Percentiles rank a stretch among this genome's conserved stretches.
Conservation (phyloP, 805 yeast species). For the Blastobotrys americana region DNA sequence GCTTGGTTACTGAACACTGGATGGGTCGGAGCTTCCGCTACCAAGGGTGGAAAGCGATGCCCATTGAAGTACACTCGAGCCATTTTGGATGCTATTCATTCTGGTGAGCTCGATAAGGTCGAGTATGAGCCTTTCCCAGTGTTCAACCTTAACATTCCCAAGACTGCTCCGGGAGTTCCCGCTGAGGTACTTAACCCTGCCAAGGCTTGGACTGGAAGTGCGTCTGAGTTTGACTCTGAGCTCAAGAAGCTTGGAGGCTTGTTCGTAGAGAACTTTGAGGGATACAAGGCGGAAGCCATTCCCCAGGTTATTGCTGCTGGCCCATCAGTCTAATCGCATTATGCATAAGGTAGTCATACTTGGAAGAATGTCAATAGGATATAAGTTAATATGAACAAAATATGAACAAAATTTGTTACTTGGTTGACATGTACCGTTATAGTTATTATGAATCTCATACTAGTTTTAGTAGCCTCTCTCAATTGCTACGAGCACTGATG, state of each 20-base stretch:
- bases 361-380: too few species aligned
- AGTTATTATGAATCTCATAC: too few species aligned
- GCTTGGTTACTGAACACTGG: slow-evolving; percentile 99
- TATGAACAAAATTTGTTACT: too few species aligned
- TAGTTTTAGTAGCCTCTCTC: too few species aligned
- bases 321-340: slow-evolving; percentile 59
- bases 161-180: slow-evolving; percentile 74
- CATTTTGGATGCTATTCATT: slow-evolving; percentile 87
- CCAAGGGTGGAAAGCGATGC: slow-evolving; percentile 94
- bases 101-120: slow-evolving; percentile 74
- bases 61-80: slow-evolving; percentile 97
- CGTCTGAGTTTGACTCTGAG: slow-evolving; percentile 45
- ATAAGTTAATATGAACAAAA: too few species aligned
- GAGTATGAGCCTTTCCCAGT: slow-evolving; percentile 80
- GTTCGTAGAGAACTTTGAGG: slow-evolving; percentile 81
- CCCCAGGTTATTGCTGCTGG: slow-evolving; percentile 89
- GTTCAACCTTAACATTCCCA: slow-evolving; percentile 85
- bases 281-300: slow-evolving; percentile 76
- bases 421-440: too few species aligned
- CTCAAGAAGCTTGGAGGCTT: slow-evolving; percentile 61
- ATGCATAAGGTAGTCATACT: too few species aligned
- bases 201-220: slow-evolving; percentile 64
- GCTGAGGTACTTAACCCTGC: slow-evolving; percentile 79
- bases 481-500: too few species aligned
- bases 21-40: slow-evolving; percentile 93